Conservation (phyloP, 2,329 filamentous ascomycete species). For the Gaeumannomyces tritici region DNA sequence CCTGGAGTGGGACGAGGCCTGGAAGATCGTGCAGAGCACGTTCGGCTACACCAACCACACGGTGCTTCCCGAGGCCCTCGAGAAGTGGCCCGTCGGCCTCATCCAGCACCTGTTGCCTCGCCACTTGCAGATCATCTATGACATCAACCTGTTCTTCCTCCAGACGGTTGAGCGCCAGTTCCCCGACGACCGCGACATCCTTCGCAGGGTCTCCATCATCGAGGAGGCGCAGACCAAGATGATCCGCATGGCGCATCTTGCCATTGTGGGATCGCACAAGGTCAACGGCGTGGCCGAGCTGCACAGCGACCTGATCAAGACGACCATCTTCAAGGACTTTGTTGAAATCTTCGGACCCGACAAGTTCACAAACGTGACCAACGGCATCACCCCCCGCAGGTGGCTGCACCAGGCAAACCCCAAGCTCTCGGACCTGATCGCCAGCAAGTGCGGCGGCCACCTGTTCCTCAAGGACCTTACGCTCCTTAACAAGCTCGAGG, state of each 20-base stretch:
- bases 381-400: slow-evolving; percentile 89
- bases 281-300: slow-evolving; percentile 97
- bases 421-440: slow-evolving; percentile 81
- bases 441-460: slow-evolving; percentile 74
- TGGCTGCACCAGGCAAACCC: slow-evolving; percentile 99
- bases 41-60: slow-evolving; percentile 99
- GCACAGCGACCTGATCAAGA: slow-evolving; percentile 95
- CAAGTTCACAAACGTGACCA: slow-evolving; percentile 98
- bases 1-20: slow-evolving; percentile 87
- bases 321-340: slow-evolving; percentile 99
- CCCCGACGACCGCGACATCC: slow-evolving; percentile 79
- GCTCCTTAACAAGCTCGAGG: slow-evolving; percentile 74
- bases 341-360: slow-evolving; percentile 89
- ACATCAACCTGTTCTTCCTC: slow-evolving; percentile 92
- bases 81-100: slow-evolving; percentile 96
- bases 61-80: slow-evolving; percentile 88
- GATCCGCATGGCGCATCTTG: slow-evolving; percentile 93
- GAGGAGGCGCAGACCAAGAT: slow-evolving; percentile 96
- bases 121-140: slow-evolving; percentile 95
- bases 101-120: slow-evolving; percentile 88
- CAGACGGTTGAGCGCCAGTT: slow-evolving; percentile 85
- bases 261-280: slow-evolving; percentile 96
- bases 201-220: slow-evolving; percentile 86
- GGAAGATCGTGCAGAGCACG: slow-evolving; percentile 66
- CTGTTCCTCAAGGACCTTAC: slow-evolving; percentile 88